Evolutionary conservation across 441 rosid genomes (phyloP).

Genomic region (Lagerstroemia fauriei): DNA sequence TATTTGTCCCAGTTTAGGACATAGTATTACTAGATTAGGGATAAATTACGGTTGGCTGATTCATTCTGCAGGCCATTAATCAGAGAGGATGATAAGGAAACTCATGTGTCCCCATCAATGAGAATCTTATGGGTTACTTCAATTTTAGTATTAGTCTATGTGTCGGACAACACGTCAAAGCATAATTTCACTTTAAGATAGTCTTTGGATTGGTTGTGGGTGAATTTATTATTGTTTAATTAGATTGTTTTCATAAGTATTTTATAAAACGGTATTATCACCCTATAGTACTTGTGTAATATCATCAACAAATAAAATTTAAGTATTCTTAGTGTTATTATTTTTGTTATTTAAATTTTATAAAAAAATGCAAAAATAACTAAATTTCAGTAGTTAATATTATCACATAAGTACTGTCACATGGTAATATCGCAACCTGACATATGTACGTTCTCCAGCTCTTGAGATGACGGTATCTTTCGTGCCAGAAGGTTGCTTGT

Average conservation of each 20-base stretch:
- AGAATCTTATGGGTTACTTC: constrained; percentile 45
- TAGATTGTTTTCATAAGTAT: neutral
- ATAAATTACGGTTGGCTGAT: neutral
- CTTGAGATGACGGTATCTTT: neutral
- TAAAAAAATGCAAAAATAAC: too few species aligned
- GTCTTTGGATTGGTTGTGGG: neutral
- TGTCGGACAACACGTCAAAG: constrained; percentile 41
- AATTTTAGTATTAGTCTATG: constrained; percentile 29
- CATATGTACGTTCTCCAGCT: neutral
- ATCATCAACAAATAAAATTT: too few species aligned
- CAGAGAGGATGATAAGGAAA: constrained; percentile 13
- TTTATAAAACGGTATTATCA: too few species aligned
- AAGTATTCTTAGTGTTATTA: too few species aligned
- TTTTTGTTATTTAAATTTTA: too few species aligned
- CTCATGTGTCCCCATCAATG: constrained; percentile 29
- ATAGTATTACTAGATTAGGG: too few species aligned
- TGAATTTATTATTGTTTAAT: too few species aligned
- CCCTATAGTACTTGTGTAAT: too few species aligned
- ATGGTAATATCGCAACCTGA: too few species aligned
- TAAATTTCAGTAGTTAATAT: too few species aligned
- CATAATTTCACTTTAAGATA: too few species aligned
- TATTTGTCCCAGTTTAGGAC: neutral
- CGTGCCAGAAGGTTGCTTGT: neutral
- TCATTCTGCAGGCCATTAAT: neutral
- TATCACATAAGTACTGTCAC: too few species aligned